phyloP scores from a whole-genome alignment of 2,329 filamentous ascomycete species.

The Pseudopithomyces chartarum region DNA sequence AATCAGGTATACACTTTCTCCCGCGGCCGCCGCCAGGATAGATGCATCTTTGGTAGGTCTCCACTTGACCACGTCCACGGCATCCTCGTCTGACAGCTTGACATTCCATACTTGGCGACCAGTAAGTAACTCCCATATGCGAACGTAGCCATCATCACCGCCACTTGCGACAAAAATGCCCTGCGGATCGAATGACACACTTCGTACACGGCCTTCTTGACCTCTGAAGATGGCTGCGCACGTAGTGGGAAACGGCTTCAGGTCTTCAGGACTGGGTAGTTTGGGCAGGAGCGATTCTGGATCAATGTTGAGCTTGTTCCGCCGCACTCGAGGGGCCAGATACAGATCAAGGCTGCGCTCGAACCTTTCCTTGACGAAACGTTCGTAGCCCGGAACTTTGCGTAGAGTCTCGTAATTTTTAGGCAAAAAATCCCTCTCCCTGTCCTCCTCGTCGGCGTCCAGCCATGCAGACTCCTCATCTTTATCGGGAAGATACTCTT shows the following conservation, averaged over 20 bases:
- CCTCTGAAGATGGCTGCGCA: conserved; percentile 86
- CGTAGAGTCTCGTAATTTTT: conserved; percentile 81
- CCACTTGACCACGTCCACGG: conserved; percentile 89
- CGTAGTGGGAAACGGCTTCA: conserved; percentile 92
- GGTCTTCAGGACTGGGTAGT: conserved; percentile 87
- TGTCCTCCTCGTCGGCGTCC: conserved; percentile 83
- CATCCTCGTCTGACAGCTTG: conserved; percentile 74
- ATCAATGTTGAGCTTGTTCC: conserved; percentile 96
- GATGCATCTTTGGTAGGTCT: conserved; percentile 80
- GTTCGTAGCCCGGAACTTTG: conserved; percentile 88
- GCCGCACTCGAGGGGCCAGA: conserved; percentile 85
- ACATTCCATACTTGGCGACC: conserved; percentile 87
- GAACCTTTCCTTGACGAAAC: conserved; percentile 93
- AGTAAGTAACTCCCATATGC: conserved; percentile 86
- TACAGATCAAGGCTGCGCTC: conserved; percentile 95
- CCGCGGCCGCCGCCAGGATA: conserved; percentile 81
- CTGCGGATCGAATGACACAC: conserved; percentile 81
- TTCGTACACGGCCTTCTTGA: conserved; percentile 86
- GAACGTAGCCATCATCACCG: conserved; percentile 90
- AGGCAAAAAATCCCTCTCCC: conserved; percentile 87
- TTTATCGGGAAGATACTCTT: conserved; percentile 87
- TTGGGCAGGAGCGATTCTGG: conserved; percentile 91
- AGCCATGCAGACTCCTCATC: conserved; percentile 87
- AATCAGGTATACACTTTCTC: conserved; percentile 84
- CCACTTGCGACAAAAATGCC: conserved; percentile 88